phyloP scores from a whole-genome alignment of 2,329 filamentous ascomycete species.

The Graphiopsis chlorocephala region DNA sequence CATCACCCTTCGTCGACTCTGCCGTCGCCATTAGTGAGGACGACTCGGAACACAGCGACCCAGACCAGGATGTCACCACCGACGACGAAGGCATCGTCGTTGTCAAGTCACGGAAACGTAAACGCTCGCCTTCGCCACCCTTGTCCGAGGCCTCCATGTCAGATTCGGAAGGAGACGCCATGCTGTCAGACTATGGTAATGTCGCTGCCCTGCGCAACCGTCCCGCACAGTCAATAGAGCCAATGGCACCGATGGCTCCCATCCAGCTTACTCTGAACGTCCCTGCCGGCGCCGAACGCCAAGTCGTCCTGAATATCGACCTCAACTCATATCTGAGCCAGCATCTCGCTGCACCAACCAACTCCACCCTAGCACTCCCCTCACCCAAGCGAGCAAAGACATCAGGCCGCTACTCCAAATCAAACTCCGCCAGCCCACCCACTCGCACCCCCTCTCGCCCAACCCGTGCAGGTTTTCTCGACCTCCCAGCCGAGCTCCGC shows the following conservation, averaged over 20 bases:
- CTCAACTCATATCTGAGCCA: slow-evolving; percentile 14
- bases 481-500: slow-evolving; percentile 44
- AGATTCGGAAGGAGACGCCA: slow-evolving; percentile 21
- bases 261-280: slow-evolving; percentile 47
- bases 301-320: slow-evolving; percentile 36
- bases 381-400: slow-evolving; percentile 8
- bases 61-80: slow-evolving; percentile 34
- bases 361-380: background rate
- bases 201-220: background rate
- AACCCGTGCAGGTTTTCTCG: slow-evolving; percentile 32
- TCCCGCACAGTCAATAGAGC: slow-evolving; percentile 18
- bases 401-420: background rate
- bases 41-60: slow-evolving; percentile 29
- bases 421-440: background rate
- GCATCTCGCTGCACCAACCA: background rate
- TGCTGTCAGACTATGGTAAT: slow-evolving; percentile 20
- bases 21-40: slow-evolving; percentile 34
- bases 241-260: slow-evolving; percentile 21
- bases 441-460: background rate
- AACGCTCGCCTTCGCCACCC: slow-evolving; percentile 27
- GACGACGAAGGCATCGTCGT: slow-evolving; percentile 33
- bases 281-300: slow-evolving; percentile 45
- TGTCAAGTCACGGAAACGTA: slow-evolving; percentile 29
- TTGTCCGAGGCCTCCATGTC: slow-evolving; percentile 21
- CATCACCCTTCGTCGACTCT: slow-evolving; percentile 42